Evolutionary conservation across 2,329 filamentous ascomycete species (phyloP).

Genomic region (Pseudocercospora crystallina): DNA sequence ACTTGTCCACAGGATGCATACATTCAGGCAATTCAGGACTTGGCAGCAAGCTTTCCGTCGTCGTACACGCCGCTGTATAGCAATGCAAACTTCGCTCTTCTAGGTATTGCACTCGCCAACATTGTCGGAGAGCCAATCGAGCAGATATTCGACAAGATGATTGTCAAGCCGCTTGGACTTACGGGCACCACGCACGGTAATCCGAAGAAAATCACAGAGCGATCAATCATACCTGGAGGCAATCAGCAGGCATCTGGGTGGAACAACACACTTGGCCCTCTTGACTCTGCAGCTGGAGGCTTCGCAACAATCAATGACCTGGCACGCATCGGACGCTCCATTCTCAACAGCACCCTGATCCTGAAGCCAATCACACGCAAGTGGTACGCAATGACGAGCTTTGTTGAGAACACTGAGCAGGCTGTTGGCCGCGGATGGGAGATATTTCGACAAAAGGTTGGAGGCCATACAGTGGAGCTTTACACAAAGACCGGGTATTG

Average conservation of each 20-base stretch:
- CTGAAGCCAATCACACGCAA: slow-evolving; percentile 40
- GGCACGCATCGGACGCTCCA: slow-evolving; percentile 39
- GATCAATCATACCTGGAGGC: slow-evolving; percentile 16
- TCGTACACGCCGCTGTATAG: slow-evolving; percentile 22
- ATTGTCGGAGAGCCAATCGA: slow-evolving; percentile 3
- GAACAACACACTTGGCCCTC: slow-evolving; percentile 33
- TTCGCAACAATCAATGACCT: slow-evolving; percentile 23
- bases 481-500: slow-evolving; percentile 50
- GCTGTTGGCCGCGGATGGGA: slow-evolving; percentile 52
- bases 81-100: slow-evolving; percentile 21
- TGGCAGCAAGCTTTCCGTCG: slow-evolving; percentile 18
- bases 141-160: slow-evolving; percentile 11
- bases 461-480: slow-evolving; percentile 45
- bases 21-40: slow-evolving; percentile 3
- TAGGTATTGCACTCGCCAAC: slow-evolving; percentile 16
- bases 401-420: slow-evolving; percentile 39
- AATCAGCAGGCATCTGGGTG: slow-evolving; percentile 15
- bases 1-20: slow-evolving; percentile 12
- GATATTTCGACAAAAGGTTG: slow-evolving; percentile 44
- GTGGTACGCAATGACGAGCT: slow-evolving; percentile 47
- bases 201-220: slow-evolving; percentile 8
- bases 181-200: slow-evolving; percentile 14
- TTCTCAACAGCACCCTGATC: slow-evolving; percentile 46
- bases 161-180: slow-evolving; percentile 17
- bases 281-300: slow-evolving; percentile 32